Base-by-base conservation (phyloP, 2,329 filamentous ascomycete genomes). In the Phialocephala sp. region DNA sequence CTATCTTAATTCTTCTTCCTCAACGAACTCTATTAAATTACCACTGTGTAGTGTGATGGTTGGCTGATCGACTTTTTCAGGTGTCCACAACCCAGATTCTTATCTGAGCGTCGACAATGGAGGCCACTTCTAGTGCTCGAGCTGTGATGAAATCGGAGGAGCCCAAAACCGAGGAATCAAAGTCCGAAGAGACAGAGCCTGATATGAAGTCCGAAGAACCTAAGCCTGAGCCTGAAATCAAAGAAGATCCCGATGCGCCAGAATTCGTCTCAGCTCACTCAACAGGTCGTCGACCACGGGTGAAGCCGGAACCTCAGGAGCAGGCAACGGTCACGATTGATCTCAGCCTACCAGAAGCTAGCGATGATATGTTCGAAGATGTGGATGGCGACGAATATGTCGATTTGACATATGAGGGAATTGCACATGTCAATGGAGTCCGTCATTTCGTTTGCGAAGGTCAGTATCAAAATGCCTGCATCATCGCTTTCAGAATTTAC, bases 371-470 rank as follows among this genome's bases (percentile, higher is more conserved):
- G 54, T 72, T 72, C 59, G 70, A 72, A 45, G 73, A 74, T 62
- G 69, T 73, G n/a, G 73, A 72, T 65, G 67, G 64, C 9, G 68
- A 73, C 32, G 73, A 74, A 61, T 66, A 68, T 56, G 72, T 72
- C 4, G 72, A 72, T 62, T 45, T 63, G 37, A 66, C 69, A 8
- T 71, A 72, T 37, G 71, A 65, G 47, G 68, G 63, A 3, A 69
- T 73, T 32, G 69, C 68, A 2, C 68, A 73, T 59, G 66, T 71
- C 20, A 63, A 72, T 65, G 69, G 68, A 27, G 65, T 69, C 1
- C 67, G 68, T 14, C 69, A 71, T 58, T 72, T 72, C 60, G 71
- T 73, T 57, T 72, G 69, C 47, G 71, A 74, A 69, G 73, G 73
- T 73, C 32, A 15, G 63, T 60, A 2, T 35, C 35, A 32, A 9